A percentile compares a stretch with the other conserved stretches of the same genome.
Conservation (phyloP, 2,329 filamentous ascomycete species). For the Bertia moriformis region DNA sequence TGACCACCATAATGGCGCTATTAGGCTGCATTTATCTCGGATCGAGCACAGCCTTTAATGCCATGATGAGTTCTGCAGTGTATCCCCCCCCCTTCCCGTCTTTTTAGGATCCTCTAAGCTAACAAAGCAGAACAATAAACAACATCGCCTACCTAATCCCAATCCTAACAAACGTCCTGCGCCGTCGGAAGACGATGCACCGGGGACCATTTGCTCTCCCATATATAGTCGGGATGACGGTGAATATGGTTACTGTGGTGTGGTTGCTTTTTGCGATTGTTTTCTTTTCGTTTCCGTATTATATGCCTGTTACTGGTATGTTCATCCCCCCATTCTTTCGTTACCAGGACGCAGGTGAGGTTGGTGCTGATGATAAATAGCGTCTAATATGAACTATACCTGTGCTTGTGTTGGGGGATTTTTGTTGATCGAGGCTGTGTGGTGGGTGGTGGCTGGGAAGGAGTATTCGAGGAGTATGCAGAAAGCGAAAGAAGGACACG, state of each 20-base stretch:
- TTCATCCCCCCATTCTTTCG: not conserved
- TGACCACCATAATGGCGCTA: conserved; percentile 17
- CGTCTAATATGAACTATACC: conserved; percentile 30
- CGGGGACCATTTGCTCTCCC: conserved; percentile 23
- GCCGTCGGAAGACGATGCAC: conserved; percentile 20
- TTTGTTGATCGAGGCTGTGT: conserved; percentile 17
- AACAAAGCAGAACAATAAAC: conserved; percentile 17
- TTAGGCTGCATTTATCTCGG: conserved; percentile 27
- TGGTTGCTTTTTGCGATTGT: conserved; percentile 24
- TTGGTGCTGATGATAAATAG: conserved; percentile 2
- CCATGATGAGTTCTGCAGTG: conserved; percentile 19
- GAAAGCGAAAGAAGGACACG: conserved; percentile 14
- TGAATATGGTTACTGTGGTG: conserved; percentile 18
- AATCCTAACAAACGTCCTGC: conserved; percentile 25
- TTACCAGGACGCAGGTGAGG: not conserved
- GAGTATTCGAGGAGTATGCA: conserved; percentile 21
- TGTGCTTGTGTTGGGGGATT: conserved; percentile 27
- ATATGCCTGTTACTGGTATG: conserved; percentile 16
- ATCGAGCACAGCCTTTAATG: conserved; percentile 26
- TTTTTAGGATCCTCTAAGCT: not conserved
- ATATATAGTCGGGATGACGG: conserved; percentile 12
- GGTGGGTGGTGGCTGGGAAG: conserved; percentile 26
- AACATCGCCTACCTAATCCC: conserved; percentile 28
- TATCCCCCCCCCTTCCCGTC: not conserved
- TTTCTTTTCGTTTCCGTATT: conserved; percentile 27